Percentiles rank a stretch among this genome's conserved stretches.
Conservation (phyloP, 2,329 filamentous ascomycete species). For the Fusarium verticillioides region DNA sequence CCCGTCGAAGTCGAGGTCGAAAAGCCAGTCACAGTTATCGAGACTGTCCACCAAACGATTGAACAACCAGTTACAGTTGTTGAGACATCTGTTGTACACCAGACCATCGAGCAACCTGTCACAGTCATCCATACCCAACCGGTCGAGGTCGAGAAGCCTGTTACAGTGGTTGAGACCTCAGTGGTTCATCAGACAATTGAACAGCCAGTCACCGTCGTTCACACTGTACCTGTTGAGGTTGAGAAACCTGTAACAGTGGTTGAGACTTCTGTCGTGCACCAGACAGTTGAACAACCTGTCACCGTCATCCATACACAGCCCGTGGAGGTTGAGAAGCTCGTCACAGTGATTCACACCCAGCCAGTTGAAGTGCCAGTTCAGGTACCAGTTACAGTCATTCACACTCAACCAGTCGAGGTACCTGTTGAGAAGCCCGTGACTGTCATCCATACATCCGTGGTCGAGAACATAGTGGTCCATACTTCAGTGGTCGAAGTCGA, state of each 20-base stretch:
- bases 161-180: not conserved
- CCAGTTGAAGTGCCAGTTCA: not conserved
- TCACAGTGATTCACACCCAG: conserved; percentile 11
- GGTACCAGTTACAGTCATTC: conserved; percentile 8
- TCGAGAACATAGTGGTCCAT: conserved; percentile 18
- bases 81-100: conserved; percentile 1
- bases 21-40: conserved; percentile 10
- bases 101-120: not conserved
- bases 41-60: conserved; percentile 11
- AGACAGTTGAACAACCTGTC: conserved; percentile 7
- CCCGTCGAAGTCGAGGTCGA: conserved; percentile 12
- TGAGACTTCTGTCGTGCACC: conserved; percentile 16
- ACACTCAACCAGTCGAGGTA: not conserved
- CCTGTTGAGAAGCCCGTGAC: conserved; percentile 12
- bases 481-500: conserved; percentile 13
- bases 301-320: conserved; percentile 17
- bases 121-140: not conserved
- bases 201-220: not conserved
- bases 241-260: conserved; percentile 4
- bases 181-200: conserved; percentile 1
- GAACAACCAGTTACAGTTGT: conserved; percentile 17
- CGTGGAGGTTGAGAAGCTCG: not conserved
- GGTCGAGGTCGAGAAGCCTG: not conserved
- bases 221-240: not conserved
- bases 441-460: conserved; percentile 17